These are phyloP conservation scores for Euphorbia peplus DNA, from an alignment of 345 rosid species.

Conservation along the genomic window DNA sequence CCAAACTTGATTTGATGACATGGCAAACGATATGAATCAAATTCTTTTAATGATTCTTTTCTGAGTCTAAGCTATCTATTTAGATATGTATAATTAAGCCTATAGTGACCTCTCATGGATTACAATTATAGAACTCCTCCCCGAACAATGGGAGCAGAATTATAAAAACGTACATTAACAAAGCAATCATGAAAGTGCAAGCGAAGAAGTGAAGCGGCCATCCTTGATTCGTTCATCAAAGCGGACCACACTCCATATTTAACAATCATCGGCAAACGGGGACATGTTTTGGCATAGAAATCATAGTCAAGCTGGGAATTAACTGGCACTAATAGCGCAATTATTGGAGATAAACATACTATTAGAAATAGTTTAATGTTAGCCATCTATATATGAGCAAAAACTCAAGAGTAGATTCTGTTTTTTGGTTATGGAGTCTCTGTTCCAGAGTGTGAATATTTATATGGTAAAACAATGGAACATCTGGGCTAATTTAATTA, in stretches of 20 bases:
- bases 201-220: constrained; percentile 86
- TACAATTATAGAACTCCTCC: too few relatives aligned
- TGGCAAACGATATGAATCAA: too few relatives aligned
- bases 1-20: too few relatives aligned
- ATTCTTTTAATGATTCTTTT: too few relatives aligned
- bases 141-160: too few relatives aligned
- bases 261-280: constrained; percentile 59
- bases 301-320: constrained; percentile 38
- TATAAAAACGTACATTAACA: constrained; percentile 61
- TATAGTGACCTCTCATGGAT: too few relatives aligned
- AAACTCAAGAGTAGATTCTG: too few relatives aligned
- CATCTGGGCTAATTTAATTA: constrained; percentile 23
- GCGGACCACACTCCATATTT: constrained; percentile 60
- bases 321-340: constrained; percentile 9
- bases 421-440: not conserved
- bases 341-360: constrained; percentile 13
- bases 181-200: constrained; percentile 86
- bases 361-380: constrained; percentile 12
- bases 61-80: too few relatives aligned
- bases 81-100: too few relatives aligned
- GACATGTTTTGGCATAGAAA: constrained; percentile 63
- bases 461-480: constrained; percentile 23
- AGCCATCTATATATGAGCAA: constrained; percentile 32
- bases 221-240: constrained; percentile 54
- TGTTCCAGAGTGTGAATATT: constrained; percentile 11